Evolutionary conservation across 495 filamentous ascomycete genomes (phyloP), one percentile per base, ranked within the genome.

Genomic region (Hypomontagnella monticulosa): DNA sequence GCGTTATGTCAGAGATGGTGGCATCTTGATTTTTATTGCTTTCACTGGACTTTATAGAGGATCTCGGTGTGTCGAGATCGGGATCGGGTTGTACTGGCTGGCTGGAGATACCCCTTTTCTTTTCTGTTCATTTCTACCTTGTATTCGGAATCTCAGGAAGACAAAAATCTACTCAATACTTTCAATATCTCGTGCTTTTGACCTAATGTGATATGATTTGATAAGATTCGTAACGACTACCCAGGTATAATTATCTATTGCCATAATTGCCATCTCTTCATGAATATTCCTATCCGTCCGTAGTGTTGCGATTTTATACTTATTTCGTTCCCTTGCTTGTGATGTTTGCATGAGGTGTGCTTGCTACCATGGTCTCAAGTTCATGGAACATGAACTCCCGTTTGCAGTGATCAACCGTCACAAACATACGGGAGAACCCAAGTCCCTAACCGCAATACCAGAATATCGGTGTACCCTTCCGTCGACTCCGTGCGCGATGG

Each of bases 101-200:
- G 71, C 69, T 71, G 69, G 63, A 73, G 70, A 73, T 73, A 73
- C 71, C 71, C 71, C 65, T 27, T 41, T 67, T 61, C 32, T 42
- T 69, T 67, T 63, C 33, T 66, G 54, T 67, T 67, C 38, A 37
- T 46, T 67, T 44, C 32, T 54, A 54, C 23, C 15, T 57, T 47
- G 63, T 61, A 63, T 42, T 33, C 56, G 43, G 49, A 63, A 64
- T 69, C 60, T 57, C 66, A 57, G 60, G 66, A 56, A 63, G 60
- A 61, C 36, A 61, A 64, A 62, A 63, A 57, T 44, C 46, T 59
- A 59, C 49, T 55, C 19, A 50, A 36, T 15, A 48, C 36, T 42
- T 30, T 27, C 18, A 3, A 14, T 34, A 38, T 23, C 1, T 20
- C 3, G 7, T 42, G 23, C 27, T 10, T 40, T n/a, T 49, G 16